Conservation (phyloP, 2,329 filamentous ascomycete genomes). For the Sphaceloma murrayae region DNA sequence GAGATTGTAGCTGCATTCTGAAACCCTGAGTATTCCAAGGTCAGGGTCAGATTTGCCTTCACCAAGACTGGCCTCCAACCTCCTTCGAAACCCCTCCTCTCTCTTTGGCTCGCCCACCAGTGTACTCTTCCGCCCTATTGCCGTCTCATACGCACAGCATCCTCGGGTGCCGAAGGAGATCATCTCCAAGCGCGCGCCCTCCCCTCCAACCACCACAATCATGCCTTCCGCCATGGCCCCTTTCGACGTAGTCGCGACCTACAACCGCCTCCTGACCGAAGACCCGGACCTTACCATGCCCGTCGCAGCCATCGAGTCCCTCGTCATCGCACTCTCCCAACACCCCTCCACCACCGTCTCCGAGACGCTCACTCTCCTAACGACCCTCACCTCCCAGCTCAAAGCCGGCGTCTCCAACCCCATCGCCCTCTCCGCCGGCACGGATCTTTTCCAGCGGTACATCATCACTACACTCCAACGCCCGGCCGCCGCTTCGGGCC, state of each 20-base stretch:
- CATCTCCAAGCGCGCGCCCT: background rate
- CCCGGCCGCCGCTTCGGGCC: constrained; percentile 26
- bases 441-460: constrained; percentile 91
- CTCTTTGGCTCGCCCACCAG: background rate
- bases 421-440: constrained; percentile 84
- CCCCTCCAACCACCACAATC: background rate
- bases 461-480: constrained; percentile 63
- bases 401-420: constrained; percentile 76
- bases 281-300: constrained; percentile 90
- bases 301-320: constrained; percentile 83
- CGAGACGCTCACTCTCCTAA: constrained; percentile 82
- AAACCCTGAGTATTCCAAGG: no score
- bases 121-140: no score
- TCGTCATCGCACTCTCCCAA: constrained; percentile 76
- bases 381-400: constrained; percentile 64
- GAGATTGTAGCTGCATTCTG: no score
- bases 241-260: constrained; percentile 54
- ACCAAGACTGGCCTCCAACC: background rate
- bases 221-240: constrained; percentile 4
- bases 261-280: constrained; percentile 52
- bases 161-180: no score
- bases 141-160: no score
- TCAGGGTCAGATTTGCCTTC: background rate
- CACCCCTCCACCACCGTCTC: constrained; percentile 77
- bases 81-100: background rate